Base-by-base conservation (phyloP, 805 yeast genomes). In the Helenozyma baotianmanensis region DNA sequence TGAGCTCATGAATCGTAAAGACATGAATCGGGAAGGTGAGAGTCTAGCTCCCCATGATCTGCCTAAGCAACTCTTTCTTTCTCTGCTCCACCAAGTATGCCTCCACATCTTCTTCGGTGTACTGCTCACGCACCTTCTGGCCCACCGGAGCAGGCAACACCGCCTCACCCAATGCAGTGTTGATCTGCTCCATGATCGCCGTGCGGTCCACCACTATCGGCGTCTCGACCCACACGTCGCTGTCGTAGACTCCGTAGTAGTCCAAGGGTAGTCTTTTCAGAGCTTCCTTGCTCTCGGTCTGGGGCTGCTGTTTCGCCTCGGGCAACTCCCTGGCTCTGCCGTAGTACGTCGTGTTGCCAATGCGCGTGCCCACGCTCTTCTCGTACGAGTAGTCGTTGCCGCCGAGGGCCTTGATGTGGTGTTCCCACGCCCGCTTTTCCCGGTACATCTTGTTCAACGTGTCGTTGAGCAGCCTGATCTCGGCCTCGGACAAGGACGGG, bases 251-350 rank as follows among this genome's bases (percentile, higher is more conserved):
- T 0, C 80, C 80, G 47, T 61, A 74, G 41, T 76, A 76, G 2
- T 35, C 50, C 1, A 58, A 47, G 21, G 32, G 14, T 19, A 6
- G 14, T 1, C 12, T 23, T 4, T 13, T 19, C 7, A 24, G 9
- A 48, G 25, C 54, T 43, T 13, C 45, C 43, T 14, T 29, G 42
- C 10, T 38, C 47, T 39, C 38, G 48, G 27, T 48, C 53, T 34
- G 40, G 38, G 16, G 36, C 39, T 19, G 29, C 2, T 18, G 30
- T 25, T 55, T 53, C 4, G 82, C 89, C 40, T 84, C 96, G 0
- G 87, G 82, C 7, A 88, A 58, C 27, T 86, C 90, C 32, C 75
- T 68, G 0, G 96, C 95, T 30, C 95, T 59, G 0, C 97, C 97
- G 58, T 77, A 89, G 56, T 83, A 89, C 35, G 82, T 61, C 42